These are phyloP conservation scores for Aureobasidium subglaciale DNA, from an alignment of 2,329 filamentous ascomycete species.

Conservation along the genomic window DNA sequence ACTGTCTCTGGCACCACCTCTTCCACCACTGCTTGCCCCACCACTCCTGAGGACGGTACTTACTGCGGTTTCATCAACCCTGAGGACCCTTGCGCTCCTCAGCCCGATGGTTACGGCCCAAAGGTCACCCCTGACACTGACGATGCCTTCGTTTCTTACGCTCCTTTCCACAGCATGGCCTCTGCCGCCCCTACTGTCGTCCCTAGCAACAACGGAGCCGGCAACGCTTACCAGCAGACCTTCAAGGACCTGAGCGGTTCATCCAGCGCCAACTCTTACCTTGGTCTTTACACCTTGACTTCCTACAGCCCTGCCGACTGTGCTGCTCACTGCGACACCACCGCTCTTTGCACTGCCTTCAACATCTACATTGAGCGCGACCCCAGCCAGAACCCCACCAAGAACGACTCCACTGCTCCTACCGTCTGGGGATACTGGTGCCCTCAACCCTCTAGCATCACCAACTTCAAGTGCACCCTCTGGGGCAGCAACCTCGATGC, in stretches of 20 bases:
- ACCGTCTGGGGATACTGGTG: conserved; percentile 21
- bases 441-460: conserved; percentile 23
- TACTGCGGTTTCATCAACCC: conserved; percentile 35
- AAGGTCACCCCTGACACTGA: conserved; percentile 22
- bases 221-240: conserved; percentile 19
- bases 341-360: conserved; percentile 18
- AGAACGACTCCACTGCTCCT: conserved; percentile 17
- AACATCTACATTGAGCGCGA: conserved; percentile 22
- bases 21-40: conserved; percentile 24
- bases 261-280: conserved; percentile 19
- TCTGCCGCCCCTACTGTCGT: conserved; percentile 21
- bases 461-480: conserved; percentile 29
- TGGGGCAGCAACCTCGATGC: conserved; percentile 24
- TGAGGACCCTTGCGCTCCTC: conserved; percentile 21
- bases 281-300: conserved; percentile 20
- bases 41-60: conserved; percentile 26
- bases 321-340: conserved; percentile 19
- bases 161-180: conserved; percentile 22
- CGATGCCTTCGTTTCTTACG: conserved; percentile 23
- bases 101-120: conserved; percentile 24
- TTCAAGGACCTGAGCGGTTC: conserved; percentile 21
- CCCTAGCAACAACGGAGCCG: conserved; percentile 16
- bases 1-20: conserved; percentile 20
- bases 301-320: conserved; percentile 20
- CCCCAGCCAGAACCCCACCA: conserved; percentile 19